Evolutionary conservation across 1,284 basidiomycete genomes (phyloP).

Genomic region (Apiotrichum porosum): DNA sequence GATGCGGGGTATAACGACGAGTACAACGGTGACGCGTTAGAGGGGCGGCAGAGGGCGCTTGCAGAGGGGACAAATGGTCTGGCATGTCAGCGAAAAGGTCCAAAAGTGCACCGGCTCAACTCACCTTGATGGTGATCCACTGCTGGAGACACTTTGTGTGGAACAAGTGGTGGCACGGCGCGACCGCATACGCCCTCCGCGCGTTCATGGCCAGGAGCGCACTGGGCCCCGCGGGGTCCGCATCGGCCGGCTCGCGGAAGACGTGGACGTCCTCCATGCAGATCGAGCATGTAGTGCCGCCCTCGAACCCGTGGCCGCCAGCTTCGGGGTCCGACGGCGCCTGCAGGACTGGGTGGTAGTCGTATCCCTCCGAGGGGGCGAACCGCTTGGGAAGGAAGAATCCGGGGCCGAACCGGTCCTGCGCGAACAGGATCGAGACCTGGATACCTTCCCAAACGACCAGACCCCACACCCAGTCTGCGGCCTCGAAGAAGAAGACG

Average conservation of each 20-base stretch:
- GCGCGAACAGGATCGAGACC: constrained; percentile 61
- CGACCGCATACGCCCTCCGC: constrained; percentile 70
- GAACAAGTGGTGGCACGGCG: constrained; percentile 84
- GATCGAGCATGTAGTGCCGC: constrained; percentile 77
- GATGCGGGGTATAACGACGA: background rate
- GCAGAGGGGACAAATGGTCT: constrained; percentile 87
- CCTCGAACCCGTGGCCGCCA: constrained; percentile 52
- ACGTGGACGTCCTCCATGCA: constrained; percentile 80
- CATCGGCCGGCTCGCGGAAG: constrained; percentile 48
- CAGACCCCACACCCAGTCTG: constrained; percentile 65
- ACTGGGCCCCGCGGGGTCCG: no score
- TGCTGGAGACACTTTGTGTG: constrained; percentile 75
- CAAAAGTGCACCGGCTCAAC: constrained; percentile 15
- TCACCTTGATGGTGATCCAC: constrained; percentile 85
- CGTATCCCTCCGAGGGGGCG: constrained; percentile 60
- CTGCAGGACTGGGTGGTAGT: constrained; percentile 76
- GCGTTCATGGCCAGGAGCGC: constrained; percentile 45
- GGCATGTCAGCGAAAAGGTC: constrained; percentile 1
- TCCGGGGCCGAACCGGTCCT: constrained; percentile 69
- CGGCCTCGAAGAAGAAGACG: constrained; percentile 65
- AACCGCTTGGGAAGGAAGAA: constrained; percentile 59
- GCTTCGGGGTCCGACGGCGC: constrained; percentile 62
- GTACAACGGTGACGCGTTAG: constrained; percentile 48
- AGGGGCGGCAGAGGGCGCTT: constrained; percentile 71
- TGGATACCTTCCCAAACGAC: constrained; percentile 63